phyloP scores from a whole-genome alignment of 2,329 filamentous ascomycete species.

The Xylaria sp. region DNA sequence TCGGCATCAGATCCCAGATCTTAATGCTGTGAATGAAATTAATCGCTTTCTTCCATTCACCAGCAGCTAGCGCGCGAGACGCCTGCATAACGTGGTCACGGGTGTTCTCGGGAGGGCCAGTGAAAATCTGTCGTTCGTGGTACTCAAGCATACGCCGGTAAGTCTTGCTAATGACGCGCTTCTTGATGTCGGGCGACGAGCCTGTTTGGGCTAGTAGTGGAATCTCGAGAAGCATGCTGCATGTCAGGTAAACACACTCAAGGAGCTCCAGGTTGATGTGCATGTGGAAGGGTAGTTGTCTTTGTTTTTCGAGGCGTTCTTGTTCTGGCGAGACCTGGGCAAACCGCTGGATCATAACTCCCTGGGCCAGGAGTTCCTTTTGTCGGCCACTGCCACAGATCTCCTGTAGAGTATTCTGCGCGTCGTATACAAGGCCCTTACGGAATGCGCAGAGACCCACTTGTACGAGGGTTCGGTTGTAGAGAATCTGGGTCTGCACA shows the following conservation, averaged over 20 bases:
- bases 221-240: slow-evolving; percentile 99
- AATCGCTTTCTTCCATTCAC: slow-evolving; percentile 98
- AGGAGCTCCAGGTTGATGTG: slow-evolving; percentile 99
- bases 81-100: slow-evolving; percentile 99
- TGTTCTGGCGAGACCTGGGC: slow-evolving; percentile 97
- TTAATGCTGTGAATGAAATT: slow-evolving; percentile 97
- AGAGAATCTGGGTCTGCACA: slow-evolving; percentile 95
- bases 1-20: slow-evolving; percentile 98
- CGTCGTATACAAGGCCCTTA: slow-evolving; percentile 94
- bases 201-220: slow-evolving; percentile 96
- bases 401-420: slow-evolving; percentile 96
- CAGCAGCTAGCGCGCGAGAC: slow-evolving; percentile 93
- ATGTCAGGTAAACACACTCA: slow-evolving; percentile 98
- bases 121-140: slow-evolving; percentile 99
- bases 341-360: slow-evolving; percentile 97
- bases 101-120: slow-evolving; percentile 97
- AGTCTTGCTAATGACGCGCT: slow-evolving; percentile 98
- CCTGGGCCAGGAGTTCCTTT: slow-evolving; percentile 97
- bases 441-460: slow-evolving; percentile 98
- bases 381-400: slow-evolving; percentile 97
- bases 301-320: slow-evolving; percentile 95
- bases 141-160: slow-evolving; percentile 99
- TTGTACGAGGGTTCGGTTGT: slow-evolving; percentile 97
- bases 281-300: slow-evolving; percentile 99
- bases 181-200: slow-evolving; percentile 95